A percentile compares a stretch with the other conserved stretches of the same genome.
phyloP scores from a whole-genome alignment of 2,329 filamentous ascomycete genomes.

The Fusarium buharicum region DNA sequence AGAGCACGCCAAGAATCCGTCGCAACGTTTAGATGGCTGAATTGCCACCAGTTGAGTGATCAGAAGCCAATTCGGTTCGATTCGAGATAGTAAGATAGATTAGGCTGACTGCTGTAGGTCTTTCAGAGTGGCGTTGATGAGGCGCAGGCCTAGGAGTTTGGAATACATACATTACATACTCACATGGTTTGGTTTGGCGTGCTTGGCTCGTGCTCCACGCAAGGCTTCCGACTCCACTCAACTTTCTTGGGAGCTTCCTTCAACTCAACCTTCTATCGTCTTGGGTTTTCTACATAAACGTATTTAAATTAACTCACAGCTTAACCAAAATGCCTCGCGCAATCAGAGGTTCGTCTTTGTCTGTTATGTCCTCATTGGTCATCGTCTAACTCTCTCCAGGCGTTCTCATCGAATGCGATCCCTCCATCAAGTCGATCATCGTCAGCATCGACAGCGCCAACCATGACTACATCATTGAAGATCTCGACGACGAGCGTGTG shows the following conservation, averaged over 20 bases:
- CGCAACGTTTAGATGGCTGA: neutral
- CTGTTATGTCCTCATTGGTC: neutral
- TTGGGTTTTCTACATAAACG: neutral
- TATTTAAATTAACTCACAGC: neutral
- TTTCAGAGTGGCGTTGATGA: constrained; percentile 22
- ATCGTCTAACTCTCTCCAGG: constrained; percentile 55
- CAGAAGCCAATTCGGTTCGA: neutral
- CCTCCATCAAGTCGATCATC: constrained; percentile 89
- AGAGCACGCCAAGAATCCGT: constrained; percentile 5
- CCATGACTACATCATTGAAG: constrained; percentile 81
- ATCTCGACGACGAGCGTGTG: constrained; percentile 80
- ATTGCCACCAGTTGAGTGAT: constrained; percentile 1
- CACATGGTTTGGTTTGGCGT: neutral
- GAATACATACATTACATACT: constrained; percentile 29
- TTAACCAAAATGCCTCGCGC: constrained; percentile 63
- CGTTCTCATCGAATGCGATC: constrained; percentile 82
- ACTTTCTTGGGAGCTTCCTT: constrained; percentile 5
- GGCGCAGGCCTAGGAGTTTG: constrained; percentile 24
- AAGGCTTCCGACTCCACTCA: constrained; percentile 4
- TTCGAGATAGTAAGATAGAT: neutral
- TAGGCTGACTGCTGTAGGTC: neutral
- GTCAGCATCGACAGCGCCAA: constrained; percentile 76
- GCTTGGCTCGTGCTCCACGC: neutral
- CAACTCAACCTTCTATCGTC: constrained; percentile 7
- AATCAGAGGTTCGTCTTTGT: constrained; percentile 60